Base-by-base conservation (phyloP, 1,139 yeast species). In the Suhomyces coccinellae region DNA sequence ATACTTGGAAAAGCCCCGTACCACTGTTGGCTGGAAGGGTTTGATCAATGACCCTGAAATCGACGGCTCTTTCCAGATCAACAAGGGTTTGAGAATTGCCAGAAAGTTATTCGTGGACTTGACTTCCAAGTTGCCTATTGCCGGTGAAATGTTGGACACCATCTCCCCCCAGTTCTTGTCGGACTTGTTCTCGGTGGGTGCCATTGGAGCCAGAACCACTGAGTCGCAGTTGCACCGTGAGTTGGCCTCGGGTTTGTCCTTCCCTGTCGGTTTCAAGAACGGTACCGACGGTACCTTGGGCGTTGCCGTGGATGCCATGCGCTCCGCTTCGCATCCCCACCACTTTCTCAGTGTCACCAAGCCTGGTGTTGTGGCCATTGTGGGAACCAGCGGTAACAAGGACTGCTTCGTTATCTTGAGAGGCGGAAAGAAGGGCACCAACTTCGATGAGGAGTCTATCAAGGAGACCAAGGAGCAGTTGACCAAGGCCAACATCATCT, bases 11-110 rank as follows among this genome's bases (percentile, higher is more conserved):
- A 93, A 93, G 71, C 99, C 99, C 53, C 83, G 99, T 73, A 93
- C 99, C 44, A 93, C 98, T 20, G 98, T 93, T 43, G 99, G 99
- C 50, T 93, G 99, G 99, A 93, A 93, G 70, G 99, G 97, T 54
- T 77, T 93, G 58, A 91, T 93, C 61, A 93, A 93, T 66, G 99
- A 93, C 68, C 99, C 99, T 20, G 96, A 93, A 60, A 86, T 93
- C 56, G 97, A 93, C 64, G 91, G 89, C 49, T 80, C 97, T 46
- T 91, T 88, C 83, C 83, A 90, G 58, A 93, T 93, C 66, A 93
- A 93, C 75, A 89, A 90, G 70, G 99, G 99, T 54, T 80, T 93
- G 56, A 77, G 95, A 58, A 84, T 91, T 53, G 79, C 98, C 20
- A 82, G 99, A 66, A 85, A 86, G 55, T 80, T 93, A 72, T 93